Evolutionary conservation across 768 basidiomycete species (phyloP).

Genomic region (Polyporus arcularius): DNA sequence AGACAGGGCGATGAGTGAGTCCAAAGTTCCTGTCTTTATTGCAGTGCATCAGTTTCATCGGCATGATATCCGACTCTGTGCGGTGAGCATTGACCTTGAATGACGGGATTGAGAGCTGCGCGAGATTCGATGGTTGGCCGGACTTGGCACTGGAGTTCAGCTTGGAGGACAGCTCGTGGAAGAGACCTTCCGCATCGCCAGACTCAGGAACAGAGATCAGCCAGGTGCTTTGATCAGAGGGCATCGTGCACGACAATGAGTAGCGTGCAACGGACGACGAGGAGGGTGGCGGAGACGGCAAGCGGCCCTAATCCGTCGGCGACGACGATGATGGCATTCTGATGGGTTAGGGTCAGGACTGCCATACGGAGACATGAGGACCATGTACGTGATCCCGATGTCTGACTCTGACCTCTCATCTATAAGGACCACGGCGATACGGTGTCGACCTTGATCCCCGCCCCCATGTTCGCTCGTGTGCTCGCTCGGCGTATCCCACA

Average conservation of each 20-base stretch:
- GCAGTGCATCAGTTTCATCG: neutral
- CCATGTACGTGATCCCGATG: too few relatives aligned
- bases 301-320: conserved; percentile 4
- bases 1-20: conserved; percentile 82
- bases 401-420: too few relatives aligned
- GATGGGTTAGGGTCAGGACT: conserved; percentile 18
- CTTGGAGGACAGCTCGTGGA: conserved; percentile 66
- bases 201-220: conserved; percentile 83
- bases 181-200: conserved; percentile 78
- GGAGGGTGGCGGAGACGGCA: conserved; percentile 8
- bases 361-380: neutral
- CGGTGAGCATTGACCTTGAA: conserved; percentile 74
- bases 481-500: neutral
- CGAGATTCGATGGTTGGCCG: conserved; percentile 46
- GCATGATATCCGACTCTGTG: neutral
- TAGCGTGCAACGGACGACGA: neutral
- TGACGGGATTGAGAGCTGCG: conserved; percentile 73
- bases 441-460: neutral
- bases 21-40: conserved; percentile 87
- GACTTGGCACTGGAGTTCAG: conserved; percentile 60
- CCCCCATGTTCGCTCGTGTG: conserved; percentile 5
- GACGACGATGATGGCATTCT: conserved; percentile 6
- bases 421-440: neutral
- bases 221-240: conserved; percentile 96
- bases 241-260: conserved; percentile 52